Evolutionary conservation across 2,329 filamentous ascomycete species (phyloP).

Genomic region (Fusarium albosuccineum): DNA sequence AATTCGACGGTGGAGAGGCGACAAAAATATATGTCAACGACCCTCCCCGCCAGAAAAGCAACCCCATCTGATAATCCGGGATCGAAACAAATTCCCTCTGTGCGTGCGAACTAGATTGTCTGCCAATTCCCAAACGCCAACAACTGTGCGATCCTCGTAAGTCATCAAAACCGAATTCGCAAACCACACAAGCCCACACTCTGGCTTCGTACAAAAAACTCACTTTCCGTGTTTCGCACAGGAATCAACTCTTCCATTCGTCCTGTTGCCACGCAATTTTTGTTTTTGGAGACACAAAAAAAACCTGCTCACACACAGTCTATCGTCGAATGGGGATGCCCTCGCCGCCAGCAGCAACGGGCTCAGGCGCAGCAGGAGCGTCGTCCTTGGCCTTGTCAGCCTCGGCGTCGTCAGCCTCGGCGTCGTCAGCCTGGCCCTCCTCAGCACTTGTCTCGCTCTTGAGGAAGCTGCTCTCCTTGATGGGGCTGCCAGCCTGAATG

Average conservation of each 20-base stretch:
- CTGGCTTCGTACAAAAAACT: constrained; percentile 32
- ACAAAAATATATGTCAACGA: constrained; percentile 11
- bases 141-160: constrained; percentile 48
- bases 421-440: constrained; percentile 52
- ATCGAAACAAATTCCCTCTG: constrained; percentile 39
- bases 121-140: constrained; percentile 48
- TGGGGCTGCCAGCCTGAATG: constrained; percentile 78
- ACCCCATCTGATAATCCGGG: constrained; percentile 40
- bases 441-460: constrained; percentile 84
- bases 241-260: constrained; percentile 1
- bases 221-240: constrained; percentile 24
- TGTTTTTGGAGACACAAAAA: background rate
- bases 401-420: constrained; percentile 42
- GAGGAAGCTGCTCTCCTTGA: constrained; percentile 91
- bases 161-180: constrained; percentile 44
- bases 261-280: constrained; percentile 12
- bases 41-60: constrained; percentile 35
- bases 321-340: constrained; percentile 76
- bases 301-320: background rate
- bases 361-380: constrained; percentile 31
- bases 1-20: constrained; percentile 30
- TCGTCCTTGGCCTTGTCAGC: constrained; percentile 58
- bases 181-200: constrained; percentile 34
- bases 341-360: constrained; percentile 44
- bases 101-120: constrained; percentile 45